Evolutionary conservation across 306 rosid genomes (phyloP), one percentile per base, ranked within the genome.

Genomic region (Sicyos edulis): DNA sequence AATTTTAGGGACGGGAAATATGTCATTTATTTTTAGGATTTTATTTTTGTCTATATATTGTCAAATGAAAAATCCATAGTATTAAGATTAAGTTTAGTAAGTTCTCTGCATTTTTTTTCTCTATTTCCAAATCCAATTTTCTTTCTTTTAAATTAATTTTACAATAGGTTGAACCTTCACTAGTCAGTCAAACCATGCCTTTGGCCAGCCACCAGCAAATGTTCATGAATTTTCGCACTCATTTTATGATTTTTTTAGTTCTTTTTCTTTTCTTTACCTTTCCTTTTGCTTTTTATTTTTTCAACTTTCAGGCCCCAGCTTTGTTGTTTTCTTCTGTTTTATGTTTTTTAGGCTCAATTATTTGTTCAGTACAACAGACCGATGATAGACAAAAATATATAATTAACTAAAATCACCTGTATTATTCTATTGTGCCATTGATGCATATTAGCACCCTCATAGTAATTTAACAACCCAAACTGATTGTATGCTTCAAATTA

Each of bases 131-230:
- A n/a, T n/a, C n/a, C n/a, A n/a, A n/a, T n/a, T n/a, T n/a, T n/a
- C n/a, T n/a, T n/a, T n/a, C n/a, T n/a, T n/a, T n/a, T n/a, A n/a
- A n/a, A n/a, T n/a, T n/a, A n/a, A n/a, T n/a, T n/a, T n/a, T n/a
- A n/a, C n/a, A n/a, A n/a, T n/a, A n/a, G n/a, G n/a, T 65, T 65
- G 71, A 65, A 65, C 10, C 54, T 65, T 65, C 54, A 44, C 6
- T 13, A 19, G 71, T 65, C 71, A 44, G 47, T 40, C 70, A 63
- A 40, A 29, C 47, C 67, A 29, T 26, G 9, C 21, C 66, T 26
- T 26, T 6, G 42, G 4, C 15, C 70, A 64, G 16, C 52, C 52
- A 64, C 52, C 52, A 64, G 40, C 70, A 40, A 64, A 9, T 64
- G 70, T 64, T 64, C 70, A 40, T 64, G 8, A 64, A 64, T 64